phyloP scores from a whole-genome alignment of 768 basidiomycete genomes.

The Tephrocybe rancida region DNA sequence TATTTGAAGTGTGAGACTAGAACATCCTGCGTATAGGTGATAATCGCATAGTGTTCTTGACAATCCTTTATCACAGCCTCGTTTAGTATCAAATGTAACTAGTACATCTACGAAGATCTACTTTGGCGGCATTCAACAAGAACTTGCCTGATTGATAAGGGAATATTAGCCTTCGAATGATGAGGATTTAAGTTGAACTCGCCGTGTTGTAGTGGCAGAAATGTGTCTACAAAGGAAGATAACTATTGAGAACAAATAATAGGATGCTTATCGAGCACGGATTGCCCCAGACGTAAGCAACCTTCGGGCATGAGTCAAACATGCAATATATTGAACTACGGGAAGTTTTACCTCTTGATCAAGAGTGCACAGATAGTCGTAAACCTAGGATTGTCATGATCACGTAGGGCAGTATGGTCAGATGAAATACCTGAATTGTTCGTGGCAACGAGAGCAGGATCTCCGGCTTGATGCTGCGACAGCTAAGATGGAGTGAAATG shows the following conservation, averaged over 20 bases:
- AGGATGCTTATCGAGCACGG: conserved; percentile 29
- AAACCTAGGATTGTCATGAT: conserved; percentile 25
- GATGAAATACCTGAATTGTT: no score
- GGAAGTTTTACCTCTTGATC: conserved; percentile 36
- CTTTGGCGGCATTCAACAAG: conserved; percentile 8
- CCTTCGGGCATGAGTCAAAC: no score
- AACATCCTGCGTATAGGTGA: no score
- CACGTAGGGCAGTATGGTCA: no score
- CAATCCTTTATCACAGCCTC: conserved; percentile 20
- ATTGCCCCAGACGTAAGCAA: conserved; percentile 34
- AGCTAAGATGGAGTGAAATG: no score
- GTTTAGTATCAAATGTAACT: neutral
- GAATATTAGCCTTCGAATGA: no score
- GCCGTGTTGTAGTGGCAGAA: conserved; percentile 35
- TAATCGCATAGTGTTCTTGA: conserved; percentile 24
- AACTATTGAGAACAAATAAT: conserved; percentile 41
- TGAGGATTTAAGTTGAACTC: conserved; percentile 11
- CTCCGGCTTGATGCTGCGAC: no score
- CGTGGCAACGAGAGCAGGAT: no score
- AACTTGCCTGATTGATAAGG: conserved; percentile 17
- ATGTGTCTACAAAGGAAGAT: conserved; percentile 41
- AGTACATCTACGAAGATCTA: neutral
- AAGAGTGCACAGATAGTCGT: conserved; percentile 36
- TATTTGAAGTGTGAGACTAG: no score
- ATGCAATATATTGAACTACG: no score